Conservation (phyloP, 1,139 yeast genomes). For the Saccharomyces uvarum region DNA sequence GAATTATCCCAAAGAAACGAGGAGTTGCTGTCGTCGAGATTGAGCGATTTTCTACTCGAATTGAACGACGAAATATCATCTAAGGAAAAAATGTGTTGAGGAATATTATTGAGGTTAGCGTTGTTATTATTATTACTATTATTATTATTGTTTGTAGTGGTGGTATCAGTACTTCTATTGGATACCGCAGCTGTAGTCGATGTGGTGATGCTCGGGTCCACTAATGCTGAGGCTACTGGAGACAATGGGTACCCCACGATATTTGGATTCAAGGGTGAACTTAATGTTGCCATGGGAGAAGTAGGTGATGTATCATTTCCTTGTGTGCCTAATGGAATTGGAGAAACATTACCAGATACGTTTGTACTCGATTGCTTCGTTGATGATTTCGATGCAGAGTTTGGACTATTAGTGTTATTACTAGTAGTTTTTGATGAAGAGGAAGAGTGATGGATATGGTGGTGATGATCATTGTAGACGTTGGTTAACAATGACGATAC, state of each 20-base stretch:
- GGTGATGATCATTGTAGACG: constrained; percentile 3
- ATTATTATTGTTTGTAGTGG: background rate
- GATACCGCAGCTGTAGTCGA: constrained; percentile 2
- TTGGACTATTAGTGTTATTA: background rate
- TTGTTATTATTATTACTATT: background rate
- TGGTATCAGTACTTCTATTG: background rate
- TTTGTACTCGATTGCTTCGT: background rate
- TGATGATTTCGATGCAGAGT: background rate
- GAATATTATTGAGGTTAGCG: background rate
- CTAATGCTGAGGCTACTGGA: background rate
- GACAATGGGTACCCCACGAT: background rate
- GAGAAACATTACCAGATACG: background rate
- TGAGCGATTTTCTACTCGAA: constrained; percentile 4
- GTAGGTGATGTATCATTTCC: background rate
- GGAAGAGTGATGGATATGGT: background rate
- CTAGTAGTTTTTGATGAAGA: background rate
- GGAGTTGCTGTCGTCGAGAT: constrained; percentile 1
- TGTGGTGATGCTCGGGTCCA: background rate
- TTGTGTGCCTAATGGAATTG: background rate
- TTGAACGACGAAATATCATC: constrained; percentile 5
- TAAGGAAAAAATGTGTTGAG: constrained; percentile 3
- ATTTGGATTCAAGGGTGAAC: background rate
- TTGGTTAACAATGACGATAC: constrained; percentile 16
- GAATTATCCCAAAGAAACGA: background rate
- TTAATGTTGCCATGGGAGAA: background rate